phyloP scores from a whole-genome alignment of 768 basidiomycete genomes.

The Leccinellum luteum region DNA sequence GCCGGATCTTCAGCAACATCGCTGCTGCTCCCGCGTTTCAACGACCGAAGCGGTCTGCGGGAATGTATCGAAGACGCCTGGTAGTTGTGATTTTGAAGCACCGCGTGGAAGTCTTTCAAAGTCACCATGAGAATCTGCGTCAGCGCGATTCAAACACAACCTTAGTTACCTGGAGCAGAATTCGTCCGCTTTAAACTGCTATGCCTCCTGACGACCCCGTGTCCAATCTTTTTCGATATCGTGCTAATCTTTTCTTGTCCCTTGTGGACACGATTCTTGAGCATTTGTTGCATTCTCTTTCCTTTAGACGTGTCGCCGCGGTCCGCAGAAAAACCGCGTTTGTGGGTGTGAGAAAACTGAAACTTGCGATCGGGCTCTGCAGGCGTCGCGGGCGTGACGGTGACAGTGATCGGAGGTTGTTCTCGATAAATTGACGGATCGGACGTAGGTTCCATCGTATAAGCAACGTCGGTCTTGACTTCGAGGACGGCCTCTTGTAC shows the following conservation, averaged over 20 bases:
- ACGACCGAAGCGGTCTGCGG: conserved; percentile 55
- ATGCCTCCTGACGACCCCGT: conserved; percentile 59
- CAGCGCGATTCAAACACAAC: conserved; percentile 10
- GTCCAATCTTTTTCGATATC: conserved; percentile 74
- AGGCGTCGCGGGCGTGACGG: conserved; percentile 61
- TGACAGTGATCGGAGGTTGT: conserved; percentile 51
- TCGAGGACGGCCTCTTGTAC: conserved; percentile 12
- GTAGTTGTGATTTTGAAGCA: conserved; percentile 57
- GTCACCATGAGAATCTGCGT: not conserved
- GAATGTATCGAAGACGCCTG: conserved; percentile 87
- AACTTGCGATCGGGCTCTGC: conserved; percentile 30
- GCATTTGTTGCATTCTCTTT: conserved; percentile 73
- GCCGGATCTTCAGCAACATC: conserved; percentile 31
- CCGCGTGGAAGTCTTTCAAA: conserved; percentile 64
- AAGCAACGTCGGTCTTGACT: conserved; percentile 2
- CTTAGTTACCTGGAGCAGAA: conserved; percentile 64
- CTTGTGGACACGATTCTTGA: conserved; percentile 73
- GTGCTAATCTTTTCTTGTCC: conserved; percentile 70
- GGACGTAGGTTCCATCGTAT: conserved; percentile 1
- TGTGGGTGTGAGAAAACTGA: conserved; percentile 16
- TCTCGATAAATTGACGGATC: not conserved
- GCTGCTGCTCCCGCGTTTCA: conserved; percentile 36
- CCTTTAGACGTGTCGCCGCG: conserved; percentile 53
- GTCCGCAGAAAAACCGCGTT: conserved; percentile 31
- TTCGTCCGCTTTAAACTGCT: conserved; percentile 55